Base-by-base conservation (phyloP, 2,329 filamentous ascomycete genomes). In the Aspergillus neotritici region DNA sequence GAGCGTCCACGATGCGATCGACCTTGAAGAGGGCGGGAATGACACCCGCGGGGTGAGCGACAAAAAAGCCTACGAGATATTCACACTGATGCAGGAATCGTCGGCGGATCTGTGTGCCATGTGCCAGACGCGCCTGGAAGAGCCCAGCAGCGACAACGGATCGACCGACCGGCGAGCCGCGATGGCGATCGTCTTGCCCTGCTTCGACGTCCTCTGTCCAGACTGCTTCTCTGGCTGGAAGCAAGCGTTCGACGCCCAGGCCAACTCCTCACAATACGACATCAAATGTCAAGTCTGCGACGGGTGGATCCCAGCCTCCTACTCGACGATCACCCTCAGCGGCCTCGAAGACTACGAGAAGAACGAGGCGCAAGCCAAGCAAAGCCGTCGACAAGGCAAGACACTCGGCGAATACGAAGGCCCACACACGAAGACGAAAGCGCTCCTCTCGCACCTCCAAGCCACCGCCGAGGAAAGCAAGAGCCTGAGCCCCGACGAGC, bases 401-500 rank as follows among this genome's bases (percentile, higher is more conserved):
- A 72, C 74, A 37, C 58, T 84, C 9, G 80, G 79, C 16, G 79
- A 74, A 34, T 98, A 97, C 61, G 76, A 77, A 34, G 90, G 90
- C 0, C 91, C 91, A 0, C 89, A 94, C 58, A 94, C 90, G 4
- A 98, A 98, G 70, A 95, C 93, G 1, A 82, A 78, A 44, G 88
- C 87, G 2, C 73, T 98, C 2, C 61, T 98, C 0, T 72, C 83
- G n/a, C 82, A 87, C 49, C 77, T 98, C 6, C 65, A 85, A 1
- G 72, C 75, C 39, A 80, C 81, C 40, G 79, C 81, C 44, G 72
- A 73, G 1, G 79, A 83, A 60, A 74, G 77, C 31, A 57, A 63
- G 35, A 47, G 60, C 11, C 53, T 66, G 9, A 79, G 81, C 21
- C 2, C 21, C 0, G 69, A 78, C 9, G 80, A 90, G 58, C 78